Evolutionary conservation across 306 rosid genomes (phyloP).

Genomic region (Senna tora): DNA sequence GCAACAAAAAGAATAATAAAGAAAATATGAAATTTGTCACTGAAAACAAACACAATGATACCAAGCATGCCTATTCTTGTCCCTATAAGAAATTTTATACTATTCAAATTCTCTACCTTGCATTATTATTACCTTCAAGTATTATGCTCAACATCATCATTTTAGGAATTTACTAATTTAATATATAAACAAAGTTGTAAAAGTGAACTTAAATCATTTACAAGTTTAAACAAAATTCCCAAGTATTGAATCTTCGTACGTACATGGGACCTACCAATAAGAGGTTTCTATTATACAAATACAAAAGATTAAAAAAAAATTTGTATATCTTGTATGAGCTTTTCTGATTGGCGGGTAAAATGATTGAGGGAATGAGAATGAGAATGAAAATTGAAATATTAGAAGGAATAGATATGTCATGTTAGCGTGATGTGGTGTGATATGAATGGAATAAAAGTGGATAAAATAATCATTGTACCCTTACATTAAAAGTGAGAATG

Average conservation of each 20-base stretch:
- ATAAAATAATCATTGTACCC: too few relatives aligned
- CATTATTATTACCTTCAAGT: slow-evolving; percentile 33
- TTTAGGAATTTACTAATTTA: slow-evolving; percentile 10
- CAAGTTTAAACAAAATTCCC: not conserved
- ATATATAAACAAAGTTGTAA: not conserved
- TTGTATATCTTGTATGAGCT: too few relatives aligned
- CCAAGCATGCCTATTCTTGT: slow-evolving; percentile 18
- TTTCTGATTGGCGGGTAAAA: too few relatives aligned
- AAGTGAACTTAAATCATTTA: not conserved
- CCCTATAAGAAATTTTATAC: not conserved
- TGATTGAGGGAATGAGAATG: too few relatives aligned
- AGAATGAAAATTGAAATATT: too few relatives aligned
- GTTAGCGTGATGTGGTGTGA: too few relatives aligned
- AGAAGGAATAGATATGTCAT: too few relatives aligned
- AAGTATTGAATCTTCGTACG: not conserved
- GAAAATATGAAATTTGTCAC: too few relatives aligned
- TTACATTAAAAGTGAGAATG: too few relatives aligned
- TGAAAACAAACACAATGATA: slow-evolving; percentile 40
- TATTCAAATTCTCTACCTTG: not conserved
- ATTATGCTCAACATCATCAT: slow-evolving; percentile 44
- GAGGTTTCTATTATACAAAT: not conserved
- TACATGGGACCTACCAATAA: not conserved
- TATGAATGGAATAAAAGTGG: too few relatives aligned
- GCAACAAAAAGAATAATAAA: not conserved
- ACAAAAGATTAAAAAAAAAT: too few relatives aligned